phyloP scores from a whole-genome alignment of 2,329 filamentous ascomycete species.

The Pestalotiopsis sp. region DNA sequence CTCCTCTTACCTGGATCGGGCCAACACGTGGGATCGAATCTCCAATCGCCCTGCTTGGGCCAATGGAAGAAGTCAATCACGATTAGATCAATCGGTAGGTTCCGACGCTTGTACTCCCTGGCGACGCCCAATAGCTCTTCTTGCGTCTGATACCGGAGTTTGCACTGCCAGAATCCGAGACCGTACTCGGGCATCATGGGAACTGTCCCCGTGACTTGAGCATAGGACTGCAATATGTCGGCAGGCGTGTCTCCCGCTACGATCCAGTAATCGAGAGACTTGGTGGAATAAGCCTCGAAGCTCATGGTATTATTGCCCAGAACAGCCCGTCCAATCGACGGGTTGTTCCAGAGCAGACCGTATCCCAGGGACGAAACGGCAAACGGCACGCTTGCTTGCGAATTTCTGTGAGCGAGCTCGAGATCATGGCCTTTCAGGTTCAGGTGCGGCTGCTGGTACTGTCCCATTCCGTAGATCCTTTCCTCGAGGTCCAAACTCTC shows the following conservation, averaged over 20 bases:
- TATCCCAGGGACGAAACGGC: conserved; percentile 62
- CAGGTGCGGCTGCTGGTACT: conserved; percentile 67
- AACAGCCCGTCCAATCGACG: conserved; percentile 61
- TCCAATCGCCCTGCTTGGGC: conserved; percentile 69
- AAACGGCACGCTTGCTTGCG: conserved; percentile 67
- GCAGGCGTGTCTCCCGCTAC: conserved; percentile 58
- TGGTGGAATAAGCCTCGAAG: conserved; percentile 63
- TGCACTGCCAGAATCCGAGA: conserved; percentile 71
- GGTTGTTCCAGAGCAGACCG: conserved; percentile 69
- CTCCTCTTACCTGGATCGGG: conserved; percentile 57
- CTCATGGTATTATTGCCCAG: conserved; percentile 63
- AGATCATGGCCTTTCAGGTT: conserved; percentile 65
- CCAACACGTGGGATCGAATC: conserved; percentile 66
- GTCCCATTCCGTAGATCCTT: conserved; percentile 70
- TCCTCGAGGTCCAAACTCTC: conserved; percentile 56
- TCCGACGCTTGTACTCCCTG: conserved; percentile 56
- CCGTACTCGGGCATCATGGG: conserved; percentile 73
- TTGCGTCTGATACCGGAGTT: conserved; percentile 67
- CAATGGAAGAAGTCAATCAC: conserved; percentile 72
- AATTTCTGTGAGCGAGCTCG: conserved; percentile 68
- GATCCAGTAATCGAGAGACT: conserved; percentile 65
- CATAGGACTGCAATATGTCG: conserved; percentile 60
- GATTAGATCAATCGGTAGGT: conserved; percentile 65
- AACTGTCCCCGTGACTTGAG: conserved; percentile 57
- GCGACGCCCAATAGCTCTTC: conserved; percentile 64